Percentiles rank a stretch among this genome's conserved stretches.
Evolutionary conservation across 805 yeast genomes (phyloP).

Genomic region (Ogataea chonburiensis): DNA sequence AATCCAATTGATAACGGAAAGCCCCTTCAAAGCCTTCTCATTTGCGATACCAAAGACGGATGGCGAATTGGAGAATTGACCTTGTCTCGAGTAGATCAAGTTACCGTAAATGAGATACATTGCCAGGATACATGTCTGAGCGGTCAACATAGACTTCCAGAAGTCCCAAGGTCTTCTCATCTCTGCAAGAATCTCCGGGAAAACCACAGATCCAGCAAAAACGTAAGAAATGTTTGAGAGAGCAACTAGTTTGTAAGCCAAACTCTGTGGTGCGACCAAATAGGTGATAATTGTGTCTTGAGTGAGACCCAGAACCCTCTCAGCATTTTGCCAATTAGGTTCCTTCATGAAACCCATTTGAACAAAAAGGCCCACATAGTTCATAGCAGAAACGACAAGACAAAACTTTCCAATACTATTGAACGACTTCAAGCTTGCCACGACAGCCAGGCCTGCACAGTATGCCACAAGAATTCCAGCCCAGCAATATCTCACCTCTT

Average conservation of each 20-base stretch:
- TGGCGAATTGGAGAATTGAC: slow-evolving; percentile 44
- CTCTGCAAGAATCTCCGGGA: slow-evolving; percentile 48
- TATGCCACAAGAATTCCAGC: slow-evolving; percentile 40
- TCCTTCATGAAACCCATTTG: slow-evolving; percentile 22
- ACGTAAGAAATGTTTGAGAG: slow-evolving; percentile 47
- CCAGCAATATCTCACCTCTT: slow-evolving; percentile 37
- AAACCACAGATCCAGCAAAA: slow-evolving; percentile 51
- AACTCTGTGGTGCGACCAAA: slow-evolving; percentile 18
- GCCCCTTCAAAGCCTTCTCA: slow-evolving; percentile 33
- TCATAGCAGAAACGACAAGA: slow-evolving; percentile 18
- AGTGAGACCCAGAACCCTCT: slow-evolving; percentile 20
- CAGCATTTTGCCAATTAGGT: slow-evolving; percentile 26
- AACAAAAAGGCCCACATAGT: slow-evolving; percentile 20
- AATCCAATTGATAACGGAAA: slow-evolving; percentile 37
- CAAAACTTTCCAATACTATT: slow-evolving; percentile 35
- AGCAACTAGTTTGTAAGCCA: slow-evolving; percentile 37
- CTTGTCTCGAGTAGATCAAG: slow-evolving; percentile 44
- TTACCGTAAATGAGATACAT: slow-evolving; percentile 43
- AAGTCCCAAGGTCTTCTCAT: slow-evolving; percentile 49
- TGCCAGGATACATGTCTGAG: slow-evolving; percentile 40
- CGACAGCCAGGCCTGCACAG: slow-evolving; percentile 39
- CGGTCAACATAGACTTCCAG: slow-evolving; percentile 45
- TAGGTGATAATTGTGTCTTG: slow-evolving; percentile 23
- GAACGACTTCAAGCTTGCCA: slow-evolving; percentile 42
- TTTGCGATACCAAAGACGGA: slow-evolving; percentile 45